A percentile compares a stretch with the other conserved stretches of the same genome.
These are phyloP conservation scores for Annona cherimola DNA, from an alignment of 164 flowering plant species.

Conservation along the genomic window DNA sequence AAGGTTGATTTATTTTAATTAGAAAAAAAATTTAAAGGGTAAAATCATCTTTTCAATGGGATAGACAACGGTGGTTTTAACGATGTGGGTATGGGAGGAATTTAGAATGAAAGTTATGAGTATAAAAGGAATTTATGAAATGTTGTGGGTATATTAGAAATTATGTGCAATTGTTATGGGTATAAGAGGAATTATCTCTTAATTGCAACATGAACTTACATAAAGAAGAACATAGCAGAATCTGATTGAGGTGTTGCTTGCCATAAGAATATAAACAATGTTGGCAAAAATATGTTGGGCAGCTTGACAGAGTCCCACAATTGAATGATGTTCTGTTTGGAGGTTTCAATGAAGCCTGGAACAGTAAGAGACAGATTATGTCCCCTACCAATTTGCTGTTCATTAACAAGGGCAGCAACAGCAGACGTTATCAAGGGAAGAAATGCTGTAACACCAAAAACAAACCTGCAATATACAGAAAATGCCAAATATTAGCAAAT, in stretches of 20 bases:
- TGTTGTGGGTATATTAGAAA: no score
- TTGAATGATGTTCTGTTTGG: conserved; percentile 56
- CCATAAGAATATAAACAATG: conserved; percentile 87
- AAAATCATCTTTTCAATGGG: no score
- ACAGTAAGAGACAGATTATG: conserved; percentile 25
- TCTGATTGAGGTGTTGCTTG: conserved; percentile 98
- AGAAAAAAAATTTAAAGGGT: no score
- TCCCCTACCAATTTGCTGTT: conserved; percentile 45
- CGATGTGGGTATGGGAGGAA: no score
- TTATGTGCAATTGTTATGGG: no score
- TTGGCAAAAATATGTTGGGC: conserved; percentile 83
- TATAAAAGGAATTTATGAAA: no score
- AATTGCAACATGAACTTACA: conserved; percentile 38
- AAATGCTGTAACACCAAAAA: conserved; percentile 92
- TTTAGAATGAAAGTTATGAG: no score
- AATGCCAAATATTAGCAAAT: not conserved
- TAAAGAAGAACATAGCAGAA: conserved; percentile 96
- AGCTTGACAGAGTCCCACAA: conserved; percentile 75
- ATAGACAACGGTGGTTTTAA: no score
- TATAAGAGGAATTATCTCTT: not conserved
- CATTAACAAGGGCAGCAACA: conserved; percentile 91
- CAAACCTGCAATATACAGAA: conserved; percentile 61
- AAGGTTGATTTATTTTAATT: no score
- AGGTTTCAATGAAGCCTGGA: conserved; percentile 50
- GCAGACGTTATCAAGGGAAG: conserved; percentile 90